Evolutionary conservation across 73 alveolate species (phyloP), one percentile per base, ranked within the genome.

Genomic region (Urostyla sp.): DNA sequence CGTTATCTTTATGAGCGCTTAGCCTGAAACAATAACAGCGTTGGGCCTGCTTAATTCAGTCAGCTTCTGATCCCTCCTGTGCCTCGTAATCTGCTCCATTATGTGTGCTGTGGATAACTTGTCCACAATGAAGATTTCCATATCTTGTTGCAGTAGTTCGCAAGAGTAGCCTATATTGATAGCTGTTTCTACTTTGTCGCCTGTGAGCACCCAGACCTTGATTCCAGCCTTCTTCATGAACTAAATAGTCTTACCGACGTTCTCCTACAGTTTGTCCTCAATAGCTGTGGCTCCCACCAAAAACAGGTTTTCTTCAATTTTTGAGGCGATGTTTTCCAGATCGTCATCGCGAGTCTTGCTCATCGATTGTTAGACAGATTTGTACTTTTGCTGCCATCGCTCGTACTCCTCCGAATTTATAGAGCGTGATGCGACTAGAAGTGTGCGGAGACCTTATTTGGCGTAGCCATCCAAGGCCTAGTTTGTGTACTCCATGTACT

Each of bases 121-220:
- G 54, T 90, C 94, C 15, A 91, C 87, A 38, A 91, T 91, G 52
- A 86, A 86, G 44, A 67, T 45, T 11, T 83, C 91, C 97, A 93
- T 93, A n/a, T 89, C 91, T 54, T 88, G 80, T 24, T 92, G 77
- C 50, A 96, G 88, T 60, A 96, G 80, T 52, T 95, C 84, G 53
- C 99, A 96, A 13, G 98, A 80, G n/a, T 55, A 66, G 0, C 98
- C 98, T 46, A 95, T 95, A 79, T 96, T 96, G 28, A 93, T 93
- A 23, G 98, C 99, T 26, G 99, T 97, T 60, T 97, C 99, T 81
- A 91, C 83, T 66, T 97, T 97, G 78, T 97, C 99, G 15, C 99
- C 99, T 4, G 99, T 97, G 26, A 97, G 89, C 30, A 96, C 98
- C 99, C 99, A 96, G 10, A 97, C 92, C 72, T 94, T 97, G 27